Evolutionary conservation across 2,329 filamentous ascomycete genomes (phyloP).

Genomic region (Alternaria sp.): DNA sequence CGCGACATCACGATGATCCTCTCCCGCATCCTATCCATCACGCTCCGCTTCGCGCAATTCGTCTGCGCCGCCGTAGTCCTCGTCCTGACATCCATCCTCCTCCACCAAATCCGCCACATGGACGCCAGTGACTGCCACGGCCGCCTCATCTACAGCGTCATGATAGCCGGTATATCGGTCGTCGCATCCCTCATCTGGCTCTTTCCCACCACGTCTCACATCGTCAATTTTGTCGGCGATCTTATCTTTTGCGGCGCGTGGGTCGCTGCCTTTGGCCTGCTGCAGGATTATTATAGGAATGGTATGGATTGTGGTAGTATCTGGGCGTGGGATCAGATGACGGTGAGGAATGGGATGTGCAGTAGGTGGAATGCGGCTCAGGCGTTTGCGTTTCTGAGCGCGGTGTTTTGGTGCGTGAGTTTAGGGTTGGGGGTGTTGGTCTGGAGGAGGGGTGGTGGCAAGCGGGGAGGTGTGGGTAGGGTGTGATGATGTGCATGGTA

Average conservation of each 20-base stretch:
- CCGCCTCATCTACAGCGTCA: conserved; percentile 76
- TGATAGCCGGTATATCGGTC: conserved; percentile 71
- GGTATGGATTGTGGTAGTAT: conserved; percentile 27
- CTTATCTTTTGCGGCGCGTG: conserved; percentile 71
- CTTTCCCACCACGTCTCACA: conserved; percentile 69
- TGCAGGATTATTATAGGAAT: conserved; percentile 34
- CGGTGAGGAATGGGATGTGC: conserved; percentile 56
- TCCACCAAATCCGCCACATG: conserved; percentile 27
- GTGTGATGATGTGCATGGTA: neutral
- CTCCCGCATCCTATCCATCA: conserved; percentile 59
- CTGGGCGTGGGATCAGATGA: conserved; percentile 62
- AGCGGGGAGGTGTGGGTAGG: neutral
- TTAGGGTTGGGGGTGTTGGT: conserved; percentile 19
- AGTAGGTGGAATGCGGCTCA: conserved; percentile 72
- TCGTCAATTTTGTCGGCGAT: conserved; percentile 74
- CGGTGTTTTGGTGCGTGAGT: conserved; percentile 72
- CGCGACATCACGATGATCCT: conserved; percentile 20
- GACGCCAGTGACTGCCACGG: conserved; percentile 61
- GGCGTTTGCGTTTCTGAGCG: conserved; percentile 74
- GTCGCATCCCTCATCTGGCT: conserved; percentile 73
- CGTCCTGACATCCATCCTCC: conserved; percentile 21
- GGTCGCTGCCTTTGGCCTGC: conserved; percentile 59
- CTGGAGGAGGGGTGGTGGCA: neutral
- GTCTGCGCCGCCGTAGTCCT: conserved; percentile 67
- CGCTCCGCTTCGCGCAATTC: conserved; percentile 67